Evolutionary conservation across 805 yeast species (phyloP).

Genomic region (Candida broadrunensis): DNA sequence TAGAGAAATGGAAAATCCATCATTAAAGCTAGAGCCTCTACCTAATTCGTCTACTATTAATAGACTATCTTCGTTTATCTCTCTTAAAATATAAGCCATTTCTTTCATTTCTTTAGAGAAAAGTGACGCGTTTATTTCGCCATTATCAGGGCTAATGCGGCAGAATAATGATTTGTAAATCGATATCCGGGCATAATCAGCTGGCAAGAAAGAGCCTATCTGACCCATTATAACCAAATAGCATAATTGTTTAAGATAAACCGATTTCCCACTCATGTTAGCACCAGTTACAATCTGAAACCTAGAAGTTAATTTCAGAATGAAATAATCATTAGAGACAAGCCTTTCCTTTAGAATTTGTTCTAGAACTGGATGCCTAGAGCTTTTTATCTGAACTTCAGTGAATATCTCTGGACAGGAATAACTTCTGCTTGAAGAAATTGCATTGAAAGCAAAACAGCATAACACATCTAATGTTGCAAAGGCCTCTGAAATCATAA

Average conservation of each 20-base stretch:
- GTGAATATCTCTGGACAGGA: slow-evolving; percentile 35
- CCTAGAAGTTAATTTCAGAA: slow-evolving; percentile 30
- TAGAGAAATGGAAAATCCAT: slow-evolving; percentile 51
- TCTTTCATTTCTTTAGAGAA: slow-evolving; percentile 49
- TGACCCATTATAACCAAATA: slow-evolving; percentile 52
- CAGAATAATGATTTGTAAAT: slow-evolving; percentile 37
- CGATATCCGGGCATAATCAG: slow-evolving; percentile 40
- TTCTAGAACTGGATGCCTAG: slow-evolving; percentile 45
- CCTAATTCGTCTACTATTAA: slow-evolving; percentile 57
- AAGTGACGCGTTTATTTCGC: slow-evolving; percentile 34
- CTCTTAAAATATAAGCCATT: slow-evolving; percentile 42
- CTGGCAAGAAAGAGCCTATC: slow-evolving; percentile 50
- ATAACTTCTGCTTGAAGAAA: slow-evolving; percentile 8
- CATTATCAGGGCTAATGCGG: slow-evolving; percentile 32
- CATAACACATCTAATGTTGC: slow-evolving; percentile 31
- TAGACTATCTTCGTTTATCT: slow-evolving; percentile 25
- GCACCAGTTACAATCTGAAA: slow-evolving; percentile 56
- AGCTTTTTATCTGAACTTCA: slow-evolving; percentile 21
- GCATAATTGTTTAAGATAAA: slow-evolving; percentile 52
- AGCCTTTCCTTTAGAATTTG: slow-evolving; percentile 15
- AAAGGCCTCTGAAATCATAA: slow-evolving; percentile 9
- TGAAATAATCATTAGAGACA: slow-evolving; percentile 38
- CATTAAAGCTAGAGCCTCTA: slow-evolving; percentile 40
- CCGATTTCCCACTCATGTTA: slow-evolving; percentile 64
- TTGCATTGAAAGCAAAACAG: slow-evolving; percentile 24